A percentile compares a stretch with the other conserved stretches of the same genome.
Evolutionary conservation across 257 asterid genomes (phyloP).

Genomic region (Solanum sitiens): DNA sequence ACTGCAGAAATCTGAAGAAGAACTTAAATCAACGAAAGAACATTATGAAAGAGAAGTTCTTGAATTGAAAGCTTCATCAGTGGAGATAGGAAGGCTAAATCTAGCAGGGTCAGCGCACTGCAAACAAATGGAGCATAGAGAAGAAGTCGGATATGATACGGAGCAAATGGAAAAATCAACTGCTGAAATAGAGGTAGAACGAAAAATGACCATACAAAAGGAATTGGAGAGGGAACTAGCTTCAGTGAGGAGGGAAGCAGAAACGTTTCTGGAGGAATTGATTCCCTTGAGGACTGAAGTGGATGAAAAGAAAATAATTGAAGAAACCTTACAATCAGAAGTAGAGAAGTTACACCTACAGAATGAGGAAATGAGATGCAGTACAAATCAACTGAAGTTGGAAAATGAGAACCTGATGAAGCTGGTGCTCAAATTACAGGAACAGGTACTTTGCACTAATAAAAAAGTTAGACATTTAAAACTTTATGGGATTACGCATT

Average conservation of each 20-base stretch:
- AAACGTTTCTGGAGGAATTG: slow-evolving; percentile 34
- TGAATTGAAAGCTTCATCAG: background rate
- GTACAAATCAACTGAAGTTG: slow-evolving; percentile 27
- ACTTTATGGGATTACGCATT: background rate
- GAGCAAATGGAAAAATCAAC: slow-evolving; percentile 8
- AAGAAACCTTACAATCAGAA: slow-evolving; percentile 52
- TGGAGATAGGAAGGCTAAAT: slow-evolving; percentile 7
- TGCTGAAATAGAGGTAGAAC: slow-evolving; percentile 16
- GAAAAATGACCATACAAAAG: slow-evolving; percentile 36
- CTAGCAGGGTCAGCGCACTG: background rate
- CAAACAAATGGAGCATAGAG: background rate
- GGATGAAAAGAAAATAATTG: slow-evolving; percentile 48
- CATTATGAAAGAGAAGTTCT: slow-evolving; percentile 27
- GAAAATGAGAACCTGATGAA: slow-evolving; percentile 60
- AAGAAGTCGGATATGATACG: background rate
- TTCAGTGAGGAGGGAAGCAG: slow-evolving; percentile 47
- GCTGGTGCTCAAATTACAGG: slow-evolving; percentile 41
- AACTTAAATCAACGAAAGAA: slow-evolving; percentile 30
- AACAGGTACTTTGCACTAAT: slow-evolving; percentile 30
- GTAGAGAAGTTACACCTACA: slow-evolving; percentile 42
- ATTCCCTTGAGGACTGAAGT: slow-evolving; percentile 41
- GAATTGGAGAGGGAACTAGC: slow-evolving; percentile 38
- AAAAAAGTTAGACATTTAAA: background rate
- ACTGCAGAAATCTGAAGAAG: slow-evolving; percentile 45
- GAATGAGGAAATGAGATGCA: slow-evolving; percentile 39